Conservation (phyloP, 2,329 filamentous ascomycete species). For the Hypomyces rosellus region DNA sequence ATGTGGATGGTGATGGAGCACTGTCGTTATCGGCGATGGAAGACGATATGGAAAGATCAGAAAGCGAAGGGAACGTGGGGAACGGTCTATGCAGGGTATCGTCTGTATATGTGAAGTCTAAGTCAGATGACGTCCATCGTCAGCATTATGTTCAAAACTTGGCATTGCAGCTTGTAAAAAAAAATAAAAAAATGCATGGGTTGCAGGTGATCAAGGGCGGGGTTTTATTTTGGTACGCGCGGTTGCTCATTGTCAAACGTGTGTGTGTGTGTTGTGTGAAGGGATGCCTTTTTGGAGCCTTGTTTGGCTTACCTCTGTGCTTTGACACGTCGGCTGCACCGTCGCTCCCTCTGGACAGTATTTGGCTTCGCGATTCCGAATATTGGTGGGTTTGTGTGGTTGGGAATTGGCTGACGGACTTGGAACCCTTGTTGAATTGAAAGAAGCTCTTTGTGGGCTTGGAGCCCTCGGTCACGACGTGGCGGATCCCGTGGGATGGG, state of each 20-base stretch:
- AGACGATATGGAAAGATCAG: conserved; percentile 47
- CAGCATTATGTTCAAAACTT: not conserved
- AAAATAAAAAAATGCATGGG: not conserved
- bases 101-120: conserved; percentile 23
- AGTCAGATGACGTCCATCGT: not conserved
- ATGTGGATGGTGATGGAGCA: conserved; percentile 24
- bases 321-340: conserved; percentile 21
- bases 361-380: conserved; percentile 31
- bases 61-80: conserved; percentile 39
- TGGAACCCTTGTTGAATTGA: conserved; percentile 43
- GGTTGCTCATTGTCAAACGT: not conserved
- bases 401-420: conserved; percentile 31
- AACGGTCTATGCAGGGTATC: conserved; percentile 33
- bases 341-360: conserved; percentile 32
- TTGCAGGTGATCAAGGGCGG: not conserved
- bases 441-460: conserved; percentile 46
- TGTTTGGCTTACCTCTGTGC: conserved; percentile 27
- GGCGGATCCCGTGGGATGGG: conserved; percentile 18
- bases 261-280: not conserved
- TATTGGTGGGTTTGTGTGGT: conserved; percentile 23
- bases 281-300: not conserved
- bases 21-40: conserved; percentile 42
- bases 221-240: not conserved
- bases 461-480: conserved; percentile 30
- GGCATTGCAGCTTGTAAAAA: conserved; percentile 6